Evolutionary conservation across 805 yeast genomes (phyloP).

Genomic region (Suhomyces xylopsoci): DNA sequence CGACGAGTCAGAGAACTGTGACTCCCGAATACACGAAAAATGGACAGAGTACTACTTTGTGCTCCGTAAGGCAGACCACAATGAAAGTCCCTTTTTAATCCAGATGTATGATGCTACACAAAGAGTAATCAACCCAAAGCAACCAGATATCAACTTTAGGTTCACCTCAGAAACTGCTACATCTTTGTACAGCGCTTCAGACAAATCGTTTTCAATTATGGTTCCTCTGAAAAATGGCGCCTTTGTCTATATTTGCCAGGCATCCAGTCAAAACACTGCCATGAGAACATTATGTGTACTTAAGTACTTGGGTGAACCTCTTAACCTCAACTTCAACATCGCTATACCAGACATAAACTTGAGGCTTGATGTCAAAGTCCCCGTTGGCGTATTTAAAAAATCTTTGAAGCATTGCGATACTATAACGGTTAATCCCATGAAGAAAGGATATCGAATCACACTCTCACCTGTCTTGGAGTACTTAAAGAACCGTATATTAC

Average conservation of each 20-base stretch:
- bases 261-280: constrained; percentile 52
- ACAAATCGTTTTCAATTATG: constrained; percentile 62
- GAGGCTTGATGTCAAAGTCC: constrained; percentile 45
- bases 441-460: constrained; percentile 23
- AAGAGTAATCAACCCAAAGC: constrained; percentile 4
- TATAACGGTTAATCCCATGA: constrained; percentile 10
- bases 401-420: constrained; percentile 7
- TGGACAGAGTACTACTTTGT: constrained; percentile 82
- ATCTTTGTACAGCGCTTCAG: constrained; percentile 60
- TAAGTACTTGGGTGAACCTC: constrained; percentile 39
- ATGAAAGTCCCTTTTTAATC: constrained; percentile 50
- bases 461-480: constrained; percentile 32
- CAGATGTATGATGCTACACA: constrained; percentile 53
- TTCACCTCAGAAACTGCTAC: constrained; percentile 28
- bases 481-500: constrained; percentile 35
- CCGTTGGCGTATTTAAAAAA: constrained; percentile 20
- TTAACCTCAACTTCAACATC: constrained; percentile 29
- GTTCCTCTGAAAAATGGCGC: constrained; percentile 22
- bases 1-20: constrained; percentile 50
- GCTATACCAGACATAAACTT: constrained; percentile 46
- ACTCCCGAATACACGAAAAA: constrained; percentile 58
- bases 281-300: constrained; percentile 64
- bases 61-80: constrained; percentile 57
- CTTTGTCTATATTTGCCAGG: constrained; percentile 51
- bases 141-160: constrained; percentile 20